phyloP scores from a whole-genome alignment of 495 filamentous ascomycete species.

The Penicillium arizonense region DNA sequence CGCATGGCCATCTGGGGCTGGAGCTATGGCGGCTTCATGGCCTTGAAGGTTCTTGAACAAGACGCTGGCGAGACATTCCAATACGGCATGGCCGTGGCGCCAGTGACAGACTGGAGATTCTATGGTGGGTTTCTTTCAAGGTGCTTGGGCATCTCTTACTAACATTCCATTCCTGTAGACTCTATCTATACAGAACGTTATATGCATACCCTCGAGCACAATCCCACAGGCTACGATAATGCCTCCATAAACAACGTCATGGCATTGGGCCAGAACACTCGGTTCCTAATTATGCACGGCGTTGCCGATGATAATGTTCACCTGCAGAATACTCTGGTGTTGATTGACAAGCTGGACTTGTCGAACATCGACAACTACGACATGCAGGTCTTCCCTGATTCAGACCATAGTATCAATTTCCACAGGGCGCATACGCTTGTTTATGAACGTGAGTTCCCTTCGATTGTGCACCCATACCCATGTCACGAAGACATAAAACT shows the following conservation, averaged over 20 bases:
- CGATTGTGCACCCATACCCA: background rate
- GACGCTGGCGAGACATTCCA: conserved; percentile 88
- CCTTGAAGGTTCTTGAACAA: conserved; percentile 90
- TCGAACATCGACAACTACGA: conserved; percentile 90
- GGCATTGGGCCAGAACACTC: conserved; percentile 68
- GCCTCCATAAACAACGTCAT: conserved; percentile 69
- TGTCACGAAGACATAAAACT: conserved; percentile 14
- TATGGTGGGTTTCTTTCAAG: conserved; percentile 54
- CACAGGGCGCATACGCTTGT: conserved; percentile 92
- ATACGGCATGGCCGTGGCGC: conserved; percentile 97
- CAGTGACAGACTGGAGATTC: conserved; percentile 94
- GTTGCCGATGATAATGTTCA: conserved; percentile 96
- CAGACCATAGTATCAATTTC: conserved; percentile 92
- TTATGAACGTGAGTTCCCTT: conserved; percentile 76
- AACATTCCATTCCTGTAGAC: conserved; percentile 44
- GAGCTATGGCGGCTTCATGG: conserved; percentile 97
- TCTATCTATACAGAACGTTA: conserved; percentile 95
- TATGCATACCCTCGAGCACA: conserved; percentile 88
- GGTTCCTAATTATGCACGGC: conserved; percentile 94
- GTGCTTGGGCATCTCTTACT: background rate
- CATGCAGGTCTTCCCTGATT: conserved; percentile 93
- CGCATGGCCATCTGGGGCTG: conserved; percentile 96
- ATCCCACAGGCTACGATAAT: conserved; percentile 72
- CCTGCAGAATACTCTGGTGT: conserved; percentile 82
- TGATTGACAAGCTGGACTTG: conserved; percentile 86